Percentiles rank a stretch among this genome's conserved stretches.
phyloP scores from a whole-genome alignment of 495 filamentous ascomycete genomes.

The Articulospora tetracladia region DNA sequence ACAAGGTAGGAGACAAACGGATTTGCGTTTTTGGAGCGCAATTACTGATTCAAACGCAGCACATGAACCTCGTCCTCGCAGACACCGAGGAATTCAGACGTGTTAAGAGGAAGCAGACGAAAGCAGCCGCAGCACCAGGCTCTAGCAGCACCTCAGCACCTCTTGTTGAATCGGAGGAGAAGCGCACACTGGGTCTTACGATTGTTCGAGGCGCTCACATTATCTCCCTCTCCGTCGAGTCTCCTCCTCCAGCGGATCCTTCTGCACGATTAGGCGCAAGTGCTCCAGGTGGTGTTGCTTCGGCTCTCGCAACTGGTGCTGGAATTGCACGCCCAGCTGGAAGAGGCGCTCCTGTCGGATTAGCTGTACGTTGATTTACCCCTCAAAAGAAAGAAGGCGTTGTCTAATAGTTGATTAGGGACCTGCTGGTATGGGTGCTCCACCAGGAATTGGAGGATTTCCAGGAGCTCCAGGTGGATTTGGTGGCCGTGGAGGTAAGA shows the following conservation, averaged over 20 bases:
- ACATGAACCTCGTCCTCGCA: conserved; percentile 98
- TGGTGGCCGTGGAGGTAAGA: conserved; percentile 68
- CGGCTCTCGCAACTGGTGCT: conserved; percentile 74
- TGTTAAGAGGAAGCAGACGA: conserved; percentile 82
- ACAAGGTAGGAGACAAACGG: conserved; percentile 64
- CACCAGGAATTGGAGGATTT: conserved; percentile 30
- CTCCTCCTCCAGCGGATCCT: conserved; percentile 92
- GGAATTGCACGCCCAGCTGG: conserved; percentile 92
- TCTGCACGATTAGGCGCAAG: conserved; percentile 81
- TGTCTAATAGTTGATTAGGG: conserved; percentile 49
- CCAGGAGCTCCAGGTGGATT: conserved; percentile 55
- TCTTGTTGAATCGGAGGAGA: conserved; percentile 86
- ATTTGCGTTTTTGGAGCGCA: not conserved
- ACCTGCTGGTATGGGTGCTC: conserved; percentile 83
- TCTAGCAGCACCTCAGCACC: conserved; percentile 44
- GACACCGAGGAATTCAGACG: conserved; percentile 99
- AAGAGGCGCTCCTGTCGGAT: conserved; percentile 80
- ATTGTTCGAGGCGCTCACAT: conserved; percentile 94
- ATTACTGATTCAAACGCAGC: conserved; percentile 44
- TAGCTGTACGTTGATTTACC: conserved; percentile 49
- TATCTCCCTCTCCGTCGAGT: conserved; percentile 91
- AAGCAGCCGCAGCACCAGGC: conserved; percentile 65
- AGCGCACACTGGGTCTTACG: conserved; percentile 89
- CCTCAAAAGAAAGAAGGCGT: not conserved
- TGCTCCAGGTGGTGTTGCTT: conserved; percentile 60